A percentile compares a stretch with the other conserved stretches of the same genome.
Evolutionary conservation across 2,329 filamentous ascomycete genomes (phyloP).

Genomic region (Phialophora verrucosa): DNA sequence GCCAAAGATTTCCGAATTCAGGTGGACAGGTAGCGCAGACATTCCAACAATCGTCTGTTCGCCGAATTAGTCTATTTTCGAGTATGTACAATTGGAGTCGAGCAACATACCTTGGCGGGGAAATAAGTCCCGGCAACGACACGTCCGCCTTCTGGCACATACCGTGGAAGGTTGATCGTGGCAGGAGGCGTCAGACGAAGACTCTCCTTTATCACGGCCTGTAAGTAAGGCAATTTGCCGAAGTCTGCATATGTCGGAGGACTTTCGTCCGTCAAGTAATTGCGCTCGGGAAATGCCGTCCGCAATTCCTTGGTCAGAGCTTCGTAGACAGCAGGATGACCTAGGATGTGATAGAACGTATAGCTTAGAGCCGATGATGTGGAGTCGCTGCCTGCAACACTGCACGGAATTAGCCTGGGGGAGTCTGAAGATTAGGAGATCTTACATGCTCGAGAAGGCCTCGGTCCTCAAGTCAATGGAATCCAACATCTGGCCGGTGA

Average conservation of each 20-base stretch:
- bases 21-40: conserved; percentile 4
- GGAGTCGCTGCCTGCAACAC: not conserved
- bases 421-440: not conserved
- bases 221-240: conserved; percentile 12
- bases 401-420: not conserved
- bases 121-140: not conserved
- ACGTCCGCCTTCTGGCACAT: conserved; percentile 8
- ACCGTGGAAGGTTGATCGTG: conserved; percentile 13
- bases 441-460: not conserved
- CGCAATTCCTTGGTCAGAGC: conserved; percentile 9
- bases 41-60: not conserved
- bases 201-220: conserved; percentile 15
- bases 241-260: conserved; percentile 13
- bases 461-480: not conserved
- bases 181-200: conserved; percentile 14
- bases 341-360: conserved; percentile 11
- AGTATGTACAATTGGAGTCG: not conserved
- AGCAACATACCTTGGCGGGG: not conserved
- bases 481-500: not conserved
- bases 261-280: not conserved
- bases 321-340: conserved; percentile 11
- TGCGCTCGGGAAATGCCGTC: not conserved
- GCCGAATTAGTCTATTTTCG: not conserved
- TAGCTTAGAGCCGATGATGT: conserved; percentile 8
- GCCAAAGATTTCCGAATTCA: conserved; percentile 10